These are phyloP conservation scores for Colletotrichum cuscutae DNA, from an alignment of 2,329 filamentous ascomycete genomes.

Conservation along the genomic window DNA sequence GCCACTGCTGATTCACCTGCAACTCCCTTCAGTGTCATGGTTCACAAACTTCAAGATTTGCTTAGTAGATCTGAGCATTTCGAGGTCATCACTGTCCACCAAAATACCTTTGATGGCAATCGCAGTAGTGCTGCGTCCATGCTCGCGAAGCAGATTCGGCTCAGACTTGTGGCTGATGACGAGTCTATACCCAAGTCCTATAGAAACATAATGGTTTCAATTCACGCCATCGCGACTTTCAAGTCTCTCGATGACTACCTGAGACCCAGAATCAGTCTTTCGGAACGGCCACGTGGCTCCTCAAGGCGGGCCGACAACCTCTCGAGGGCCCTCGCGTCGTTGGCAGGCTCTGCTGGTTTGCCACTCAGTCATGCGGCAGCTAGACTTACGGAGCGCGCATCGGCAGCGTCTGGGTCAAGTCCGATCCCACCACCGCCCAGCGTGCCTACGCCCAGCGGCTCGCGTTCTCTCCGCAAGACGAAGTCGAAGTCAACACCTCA, in stretches of 20 bases:
- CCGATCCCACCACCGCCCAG: conserved; percentile 48
- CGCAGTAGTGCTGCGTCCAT: conserved; percentile 93
- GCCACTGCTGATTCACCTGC: conserved; percentile 74
- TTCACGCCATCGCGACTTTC: conserved; percentile 98
- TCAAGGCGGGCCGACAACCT: conserved; percentile 69
- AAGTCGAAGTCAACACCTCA: conserved; percentile 58
- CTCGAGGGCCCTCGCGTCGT: conserved; percentile 77
- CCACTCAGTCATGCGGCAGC: conserved; percentile 59
- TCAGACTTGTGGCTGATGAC: conserved; percentile 89
- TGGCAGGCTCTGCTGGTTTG: conserved; percentile 77
- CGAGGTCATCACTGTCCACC: conserved; percentile 94
- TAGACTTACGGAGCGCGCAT: conserved; percentile 57
- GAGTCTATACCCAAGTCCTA: conserved; percentile 89
- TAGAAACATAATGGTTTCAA: conserved; percentile 96
- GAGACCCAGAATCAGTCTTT: conserved; percentile 84
- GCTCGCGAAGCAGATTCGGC: conserved; percentile 93
- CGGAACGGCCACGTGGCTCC: conserved; percentile 75
- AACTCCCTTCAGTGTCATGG: conserved; percentile 89
- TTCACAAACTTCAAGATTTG: conserved; percentile 94
- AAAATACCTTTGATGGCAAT: conserved; percentile 90
- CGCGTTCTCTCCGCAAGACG: conserved; percentile 56
- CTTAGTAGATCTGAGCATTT: conserved; percentile 98
- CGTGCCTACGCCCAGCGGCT: conserved; percentile 52
- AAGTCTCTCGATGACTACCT: conserved; percentile 97
- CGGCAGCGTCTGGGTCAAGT: conserved; percentile 49